Percentiles rank a stretch among this genome's conserved stretches.
Evolutionary conservation across 2,329 filamentous ascomycete genomes (phyloP).

Genomic region (Scolecobasidium constrictum): DNA sequence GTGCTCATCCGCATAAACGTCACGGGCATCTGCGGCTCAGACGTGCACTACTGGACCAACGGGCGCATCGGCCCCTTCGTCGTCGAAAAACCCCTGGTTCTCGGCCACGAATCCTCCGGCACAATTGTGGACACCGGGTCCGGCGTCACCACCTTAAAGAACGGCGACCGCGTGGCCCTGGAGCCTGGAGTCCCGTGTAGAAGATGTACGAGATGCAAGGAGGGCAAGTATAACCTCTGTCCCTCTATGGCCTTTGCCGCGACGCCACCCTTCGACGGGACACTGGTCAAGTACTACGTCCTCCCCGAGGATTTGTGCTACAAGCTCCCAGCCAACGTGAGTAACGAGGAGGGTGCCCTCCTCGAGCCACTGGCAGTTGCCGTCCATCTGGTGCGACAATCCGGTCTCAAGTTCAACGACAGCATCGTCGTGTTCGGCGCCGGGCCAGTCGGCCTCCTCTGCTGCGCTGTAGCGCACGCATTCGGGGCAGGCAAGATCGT

Average conservation of each 20-base stretch:
- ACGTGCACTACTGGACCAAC: constrained; percentile 16
- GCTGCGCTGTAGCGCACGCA: constrained; percentile 15
- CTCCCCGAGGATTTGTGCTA: constrained; percentile 18
- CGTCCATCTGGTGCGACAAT: constrained; percentile 16
- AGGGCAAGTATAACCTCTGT: constrained; percentile 18
- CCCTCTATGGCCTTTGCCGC: constrained; percentile 17
- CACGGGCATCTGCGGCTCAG: constrained; percentile 13
- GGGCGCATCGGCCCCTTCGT: constrained; percentile 17
- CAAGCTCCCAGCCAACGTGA: constrained; percentile 17
- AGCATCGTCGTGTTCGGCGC: constrained; percentile 15
- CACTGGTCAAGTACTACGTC: constrained; percentile 17
- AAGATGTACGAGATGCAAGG: constrained; percentile 14
- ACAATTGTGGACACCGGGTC: constrained; percentile 16
- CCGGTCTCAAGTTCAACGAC: constrained; percentile 12
- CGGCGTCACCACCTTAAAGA: constrained; percentile 16
- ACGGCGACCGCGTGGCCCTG: constrained; percentile 19
- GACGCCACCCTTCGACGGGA: constrained; percentile 18
- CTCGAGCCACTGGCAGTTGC: constrained; percentile 19
- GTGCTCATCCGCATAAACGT: constrained; percentile 11
- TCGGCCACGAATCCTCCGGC: constrained; percentile 20
- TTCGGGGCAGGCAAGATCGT: constrained; percentile 16
- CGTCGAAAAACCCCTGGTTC: constrained; percentile 16
- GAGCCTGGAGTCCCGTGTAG: constrained; percentile 17
- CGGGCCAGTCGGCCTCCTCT: constrained; percentile 18
- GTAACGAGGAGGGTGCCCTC: constrained; percentile 17